Evolutionary conservation across 805 yeast species (phyloP).

Genomic region (Ogataea paraovalis): DNA sequence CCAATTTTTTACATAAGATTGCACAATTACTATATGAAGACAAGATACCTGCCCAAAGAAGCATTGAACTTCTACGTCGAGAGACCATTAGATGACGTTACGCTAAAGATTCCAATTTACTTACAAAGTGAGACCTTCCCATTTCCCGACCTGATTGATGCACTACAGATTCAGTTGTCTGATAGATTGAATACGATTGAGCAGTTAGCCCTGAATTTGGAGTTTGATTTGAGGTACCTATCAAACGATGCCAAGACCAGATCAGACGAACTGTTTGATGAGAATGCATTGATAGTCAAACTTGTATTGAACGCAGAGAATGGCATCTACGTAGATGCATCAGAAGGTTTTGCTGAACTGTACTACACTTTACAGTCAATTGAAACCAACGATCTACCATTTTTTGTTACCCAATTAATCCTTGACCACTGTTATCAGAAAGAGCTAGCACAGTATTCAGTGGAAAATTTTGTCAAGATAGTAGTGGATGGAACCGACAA

Average conservation of each 20-base stretch:
- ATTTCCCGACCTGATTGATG: slow-evolving; percentile 61
- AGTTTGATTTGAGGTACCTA: slow-evolving; percentile 17
- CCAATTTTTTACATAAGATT: slow-evolving; percentile 1
- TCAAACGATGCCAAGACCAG: slow-evolving; percentile 7
- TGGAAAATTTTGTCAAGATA: slow-evolving; percentile 19
- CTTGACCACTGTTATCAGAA: slow-evolving; percentile 28
- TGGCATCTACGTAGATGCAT: slow-evolving; percentile 28
- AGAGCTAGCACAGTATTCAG: slow-evolving; percentile 23
- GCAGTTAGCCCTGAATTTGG: slow-evolving; percentile 12
- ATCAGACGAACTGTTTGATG: slow-evolving; percentile 5
- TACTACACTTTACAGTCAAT: slow-evolving; percentile 35
- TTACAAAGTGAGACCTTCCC: slow-evolving; percentile 40
- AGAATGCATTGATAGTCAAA: slow-evolving; percentile 19
- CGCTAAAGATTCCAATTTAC: slow-evolving; percentile 40
- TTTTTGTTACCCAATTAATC: slow-evolving; percentile 39
- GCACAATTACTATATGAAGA: slow-evolving; percentile 3
- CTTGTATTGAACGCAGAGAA: slow-evolving; percentile 17
- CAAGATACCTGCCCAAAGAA: slow-evolving; percentile 11
- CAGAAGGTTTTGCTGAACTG: slow-evolving; percentile 24
- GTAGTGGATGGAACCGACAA: slow-evolving; percentile 1
- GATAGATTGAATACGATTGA: slow-evolving; percentile 33
- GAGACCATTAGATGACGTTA: slow-evolving; percentile 40
- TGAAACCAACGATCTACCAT: slow-evolving; percentile 49
- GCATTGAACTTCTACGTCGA: slow-evolving; percentile 21
- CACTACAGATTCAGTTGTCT: slow-evolving; percentile 45